Evolutionary conservation across 164 flowering plant species (phyloP), one percentile per base, ranked within the genome.

Genomic region (Nymphaea colorata): DNA sequence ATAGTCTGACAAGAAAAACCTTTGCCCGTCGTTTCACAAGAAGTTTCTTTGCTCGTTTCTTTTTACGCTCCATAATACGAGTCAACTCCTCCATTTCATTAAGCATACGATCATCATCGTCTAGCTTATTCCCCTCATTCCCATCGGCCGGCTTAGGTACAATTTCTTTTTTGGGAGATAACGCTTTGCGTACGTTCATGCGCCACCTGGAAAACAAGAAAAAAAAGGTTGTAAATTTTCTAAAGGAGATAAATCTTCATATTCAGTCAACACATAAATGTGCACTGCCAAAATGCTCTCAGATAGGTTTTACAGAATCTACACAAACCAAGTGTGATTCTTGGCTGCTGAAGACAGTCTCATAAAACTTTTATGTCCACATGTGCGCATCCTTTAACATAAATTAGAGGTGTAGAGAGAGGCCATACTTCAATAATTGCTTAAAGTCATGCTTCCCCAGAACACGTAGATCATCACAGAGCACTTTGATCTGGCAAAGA

Each of bases 401-500:
- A 14, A 47, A 14, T 14, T 47, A 0, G 55, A 47, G 12, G 55
- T 14, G 8, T 36, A 45, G 67, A 16, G 44, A 44, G 59, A 67
- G 41, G 16, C 66, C 96, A 77, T 82, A 94, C 99, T 91, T 94
- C 74, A 94, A 64, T 8, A 94, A 85, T 72, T 86, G 84, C 82
- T 86, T 94, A 81, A 94, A 94, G 73, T 94, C 99, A 71, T 88
- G 91, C 83, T 90, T 91, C 64, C 91, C 96, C 75, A 94, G 64
- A 67, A 94, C 96, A 68, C 86, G 80, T 62, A 94, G 77, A 81
- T 94, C 99, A 59, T 88, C 93, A 73, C 99, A 91, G 6, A 90
- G 87, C 63, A 71, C 61, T 78, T 83, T 90, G 42, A 94, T 81
- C 99, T 94, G 78, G 66, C 42, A 65, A 72, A 65, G 12, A 73